phyloP scores from a whole-genome alignment of 148 eudicot genomes.

The Dianthus caryophyllus region DNA sequence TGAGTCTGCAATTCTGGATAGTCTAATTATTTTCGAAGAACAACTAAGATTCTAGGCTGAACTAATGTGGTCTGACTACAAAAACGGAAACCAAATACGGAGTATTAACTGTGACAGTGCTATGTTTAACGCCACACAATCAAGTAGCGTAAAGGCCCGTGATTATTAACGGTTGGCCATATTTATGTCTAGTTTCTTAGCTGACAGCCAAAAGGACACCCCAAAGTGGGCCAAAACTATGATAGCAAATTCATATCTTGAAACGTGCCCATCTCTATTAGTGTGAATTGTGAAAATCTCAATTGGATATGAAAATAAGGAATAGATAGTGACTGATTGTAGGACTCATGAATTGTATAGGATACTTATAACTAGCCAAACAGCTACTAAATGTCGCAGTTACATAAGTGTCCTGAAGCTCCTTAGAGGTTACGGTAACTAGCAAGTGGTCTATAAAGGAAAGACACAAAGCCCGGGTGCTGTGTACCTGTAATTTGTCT shows the following conservation, averaged over 20 bases:
- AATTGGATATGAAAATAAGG: background rate
- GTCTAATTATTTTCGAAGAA: background rate
- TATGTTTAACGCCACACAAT: background rate
- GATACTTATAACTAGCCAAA: background rate
- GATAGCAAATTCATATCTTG: background rate
- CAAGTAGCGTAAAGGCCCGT: background rate
- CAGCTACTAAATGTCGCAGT: background rate
- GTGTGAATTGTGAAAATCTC: background rate
- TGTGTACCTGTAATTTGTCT: background rate
- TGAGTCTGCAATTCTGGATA: background rate
- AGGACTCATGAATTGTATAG: background rate
- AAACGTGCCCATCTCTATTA: background rate
- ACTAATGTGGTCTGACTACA: background rate
- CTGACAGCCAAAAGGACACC: background rate
- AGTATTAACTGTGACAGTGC: background rate
- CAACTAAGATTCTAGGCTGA: background rate
- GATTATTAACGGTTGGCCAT: background rate
- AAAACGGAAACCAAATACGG: background rate
- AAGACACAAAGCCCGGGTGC: background rate
- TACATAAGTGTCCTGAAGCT: background rate
- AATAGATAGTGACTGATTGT: background rate
- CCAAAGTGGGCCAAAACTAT: background rate
- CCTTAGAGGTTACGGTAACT: background rate
- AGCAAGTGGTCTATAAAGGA: background rate
- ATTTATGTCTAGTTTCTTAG: background rate